Conservation (phyloP, 495 filamentous ascomycete species). For the Xylaria palmicola region DNA sequence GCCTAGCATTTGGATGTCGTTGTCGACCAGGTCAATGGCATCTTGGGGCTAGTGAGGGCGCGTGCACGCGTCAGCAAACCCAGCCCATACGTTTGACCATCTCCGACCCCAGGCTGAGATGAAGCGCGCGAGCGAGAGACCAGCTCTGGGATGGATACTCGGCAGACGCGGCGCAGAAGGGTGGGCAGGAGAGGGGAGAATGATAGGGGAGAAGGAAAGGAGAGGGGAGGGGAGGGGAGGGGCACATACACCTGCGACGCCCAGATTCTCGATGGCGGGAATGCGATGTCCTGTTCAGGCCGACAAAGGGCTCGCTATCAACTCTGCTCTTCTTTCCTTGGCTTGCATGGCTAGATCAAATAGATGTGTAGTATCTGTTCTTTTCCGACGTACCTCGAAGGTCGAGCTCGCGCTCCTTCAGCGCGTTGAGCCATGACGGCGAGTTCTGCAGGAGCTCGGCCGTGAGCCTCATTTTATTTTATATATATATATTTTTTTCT, state of each 20-base stretch:
- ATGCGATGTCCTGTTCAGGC: conserved; percentile 90
- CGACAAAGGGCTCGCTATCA: conserved; percentile 67
- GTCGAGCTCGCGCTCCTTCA: conserved; percentile 97
- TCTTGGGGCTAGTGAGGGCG: conserved; percentile 65
- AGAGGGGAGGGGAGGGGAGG: conserved; percentile 12
- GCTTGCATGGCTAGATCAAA: conserved; percentile 43
- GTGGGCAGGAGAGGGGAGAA: neutral
- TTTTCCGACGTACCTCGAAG: conserved; percentile 99
- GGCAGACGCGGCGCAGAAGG: no score
- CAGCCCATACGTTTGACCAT: neutral
- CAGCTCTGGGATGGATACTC: no score
- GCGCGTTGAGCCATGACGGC: conserved; percentile 93
- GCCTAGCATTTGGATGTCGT: conserved; percentile 82
- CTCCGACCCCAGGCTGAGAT: no score
- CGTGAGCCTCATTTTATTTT: conserved; percentile 77
- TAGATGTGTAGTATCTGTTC: conserved; percentile 94
- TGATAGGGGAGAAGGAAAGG: neutral
- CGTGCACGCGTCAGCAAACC: neutral
- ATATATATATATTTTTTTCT: no score
- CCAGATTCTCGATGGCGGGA: conserved; percentile 95
- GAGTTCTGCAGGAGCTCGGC: conserved; percentile 88
- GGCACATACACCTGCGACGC: conserved; percentile 79
- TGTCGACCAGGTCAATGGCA: conserved; percentile 96
- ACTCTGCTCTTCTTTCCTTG: conserved; percentile 63
- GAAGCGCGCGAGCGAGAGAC: no score